phyloP scores from a whole-genome alignment of 768 basidiomycete species.

The Tephrocybe rancida region DNA sequence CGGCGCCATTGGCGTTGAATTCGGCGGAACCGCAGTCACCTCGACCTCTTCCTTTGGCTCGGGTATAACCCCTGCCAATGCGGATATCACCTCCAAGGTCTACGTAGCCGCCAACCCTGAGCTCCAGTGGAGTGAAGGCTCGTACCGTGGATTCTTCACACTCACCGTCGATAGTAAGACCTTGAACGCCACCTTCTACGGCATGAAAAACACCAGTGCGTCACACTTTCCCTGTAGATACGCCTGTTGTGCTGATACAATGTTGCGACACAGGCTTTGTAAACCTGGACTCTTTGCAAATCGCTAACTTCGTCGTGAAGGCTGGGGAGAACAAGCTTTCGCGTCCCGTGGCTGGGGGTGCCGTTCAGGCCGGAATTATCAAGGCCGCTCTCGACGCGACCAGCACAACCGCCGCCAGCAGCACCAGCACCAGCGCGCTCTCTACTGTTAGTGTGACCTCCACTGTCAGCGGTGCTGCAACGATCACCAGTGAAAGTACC shows the following conservation, averaged over 20 bases:
- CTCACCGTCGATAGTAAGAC: conserved; percentile 46
- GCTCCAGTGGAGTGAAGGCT: conserved; percentile 64
- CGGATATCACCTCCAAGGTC: neutral
- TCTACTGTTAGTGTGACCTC: neutral
- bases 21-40: conserved; percentile 62
- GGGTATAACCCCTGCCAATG: conserved; percentile 34
- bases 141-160: conserved; percentile 61
- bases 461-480: neutral
- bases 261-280: neutral
- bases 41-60: conserved; percentile 50
- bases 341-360: conserved; percentile 14
- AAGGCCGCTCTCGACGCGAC: neutral
- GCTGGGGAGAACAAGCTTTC: conserved; percentile 13
- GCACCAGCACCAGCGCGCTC: neutral
- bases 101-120: conserved; percentile 31
- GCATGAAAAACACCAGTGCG: conserved; percentile 32
- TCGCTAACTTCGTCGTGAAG: conserved; percentile 10
- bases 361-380: conserved; percentile 9
- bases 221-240: neutral
- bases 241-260: neutral
- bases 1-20: conserved; percentile 60
- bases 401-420: neutral
- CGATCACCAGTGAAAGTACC: neutral
- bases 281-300: conserved; percentile 1
- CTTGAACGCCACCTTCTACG: conserved; percentile 55